phyloP scores from a whole-genome alignment of 1,284 basidiomycete species.

The Sanghuangporus weigelae region DNA sequence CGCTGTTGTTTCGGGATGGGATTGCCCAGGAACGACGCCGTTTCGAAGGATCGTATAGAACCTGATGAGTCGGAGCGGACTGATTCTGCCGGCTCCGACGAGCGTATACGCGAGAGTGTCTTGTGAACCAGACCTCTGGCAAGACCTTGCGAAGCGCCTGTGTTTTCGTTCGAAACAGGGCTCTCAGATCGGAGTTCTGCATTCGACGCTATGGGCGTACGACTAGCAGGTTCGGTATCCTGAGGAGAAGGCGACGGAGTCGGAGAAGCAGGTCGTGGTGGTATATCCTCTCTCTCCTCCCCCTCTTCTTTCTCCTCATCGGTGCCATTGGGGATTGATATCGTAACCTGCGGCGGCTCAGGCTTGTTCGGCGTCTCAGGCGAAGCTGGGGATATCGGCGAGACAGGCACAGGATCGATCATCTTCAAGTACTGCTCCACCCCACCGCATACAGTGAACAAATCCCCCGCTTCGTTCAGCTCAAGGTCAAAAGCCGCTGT shows the following conservation, averaged over 20 bases:
- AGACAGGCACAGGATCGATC: constrained; percentile 35
- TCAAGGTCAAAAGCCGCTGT: constrained; percentile 70
- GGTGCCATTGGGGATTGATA: constrained; percentile 6
- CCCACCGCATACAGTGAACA: constrained; percentile 54
- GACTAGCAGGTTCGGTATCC: constrained; percentile 20
- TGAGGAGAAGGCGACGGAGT: constrained; percentile 11
- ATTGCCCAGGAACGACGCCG: constrained; percentile 8
- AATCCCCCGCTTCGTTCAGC: constrained; percentile 48
- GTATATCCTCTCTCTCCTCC: too few species aligned
- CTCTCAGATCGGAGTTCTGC: constrained; percentile 12
- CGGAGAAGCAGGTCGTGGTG: constrained; percentile 2
- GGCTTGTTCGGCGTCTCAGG: background rate
- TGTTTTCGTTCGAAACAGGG: background rate
- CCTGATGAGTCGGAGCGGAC: constrained; percentile 15
- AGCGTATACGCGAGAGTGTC: constrained; percentile 14
- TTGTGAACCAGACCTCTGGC: constrained; percentile 17
- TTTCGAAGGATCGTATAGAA: constrained; percentile 12
- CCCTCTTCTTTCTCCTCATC: background rate
- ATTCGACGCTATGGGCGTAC: constrained; percentile 15
- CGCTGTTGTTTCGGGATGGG: constrained; percentile 6
- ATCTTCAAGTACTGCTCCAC: constrained; percentile 63
- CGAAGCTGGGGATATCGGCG: constrained; percentile 10
- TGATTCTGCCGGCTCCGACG: constrained; percentile 8
- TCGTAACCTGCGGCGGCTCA: constrained; percentile 7
- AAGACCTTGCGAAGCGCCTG: constrained; percentile 13